Conservation (phyloP, 176 grass and related monocot genomes). For the Rhipidocladum racemiflorum region DNA sequence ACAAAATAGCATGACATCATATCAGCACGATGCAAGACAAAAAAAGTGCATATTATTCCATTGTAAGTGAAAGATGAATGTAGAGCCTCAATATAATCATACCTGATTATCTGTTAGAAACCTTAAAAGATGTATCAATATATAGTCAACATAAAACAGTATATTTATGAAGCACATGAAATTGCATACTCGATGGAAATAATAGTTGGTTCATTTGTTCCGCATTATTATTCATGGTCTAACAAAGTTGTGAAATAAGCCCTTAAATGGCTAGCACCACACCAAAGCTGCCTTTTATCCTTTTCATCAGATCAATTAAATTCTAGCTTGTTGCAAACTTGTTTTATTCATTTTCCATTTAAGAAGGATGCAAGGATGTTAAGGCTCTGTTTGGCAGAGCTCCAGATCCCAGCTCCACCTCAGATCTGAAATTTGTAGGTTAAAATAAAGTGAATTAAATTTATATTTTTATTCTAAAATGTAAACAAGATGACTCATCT, state of each 20-base stretch:
- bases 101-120: background rate
- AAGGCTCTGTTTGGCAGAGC: too few species aligned
- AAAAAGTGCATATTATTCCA: background rate
- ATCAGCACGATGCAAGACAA: background rate
- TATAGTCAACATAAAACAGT: background rate
- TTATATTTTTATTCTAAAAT: too few species aligned
- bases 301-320: slow-evolving; percentile 27
- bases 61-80: background rate
- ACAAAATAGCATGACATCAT: background rate
- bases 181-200: background rate
- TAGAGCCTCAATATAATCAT: background rate
- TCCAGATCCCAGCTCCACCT: too few species aligned
- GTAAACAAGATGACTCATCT: too few species aligned
- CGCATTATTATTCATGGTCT: background rate
- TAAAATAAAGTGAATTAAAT: too few species aligned
- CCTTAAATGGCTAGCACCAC: background rate
- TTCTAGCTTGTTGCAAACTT: too few species aligned
- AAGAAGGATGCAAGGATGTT: too few species aligned
- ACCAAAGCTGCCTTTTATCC: background rate
- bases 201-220: background rate
- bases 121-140: slow-evolving; percentile 3
- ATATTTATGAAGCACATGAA: background rate
- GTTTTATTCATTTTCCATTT: too few species aligned
- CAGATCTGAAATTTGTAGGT: too few species aligned
- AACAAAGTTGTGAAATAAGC: background rate